Conservation (phyloP, 129 eudicot species). For the Tanacetum coccineum region DNA sequence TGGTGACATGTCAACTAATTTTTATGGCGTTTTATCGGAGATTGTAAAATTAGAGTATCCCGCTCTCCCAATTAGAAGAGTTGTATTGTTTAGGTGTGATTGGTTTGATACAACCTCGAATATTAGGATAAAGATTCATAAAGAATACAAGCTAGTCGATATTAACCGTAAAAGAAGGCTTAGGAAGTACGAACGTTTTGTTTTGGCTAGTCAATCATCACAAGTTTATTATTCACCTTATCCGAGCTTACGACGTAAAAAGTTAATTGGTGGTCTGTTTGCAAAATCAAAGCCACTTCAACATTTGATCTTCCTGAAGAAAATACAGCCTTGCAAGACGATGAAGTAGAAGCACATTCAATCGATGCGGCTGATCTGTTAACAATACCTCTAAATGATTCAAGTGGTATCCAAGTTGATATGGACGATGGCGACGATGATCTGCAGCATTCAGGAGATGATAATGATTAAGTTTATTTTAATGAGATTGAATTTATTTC, state of each 20-base stretch:
- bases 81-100: background rate
- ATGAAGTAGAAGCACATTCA: background rate
- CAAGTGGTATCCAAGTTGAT: background rate
- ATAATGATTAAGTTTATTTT: background rate
- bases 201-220: background rate
- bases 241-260: background rate
- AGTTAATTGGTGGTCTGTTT: background rate
- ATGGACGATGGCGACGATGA: constrained; percentile 10
- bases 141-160: background rate
- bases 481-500: background rate
- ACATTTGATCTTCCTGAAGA: background rate
- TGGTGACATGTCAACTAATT: too few species aligned
- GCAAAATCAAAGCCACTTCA: background rate
- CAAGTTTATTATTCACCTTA: background rate
- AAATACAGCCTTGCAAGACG: background rate
- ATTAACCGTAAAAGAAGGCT: background rate
- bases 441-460: background rate
- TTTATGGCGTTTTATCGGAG: background rate
- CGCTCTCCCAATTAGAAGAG: background rate
- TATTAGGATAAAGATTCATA: background rate
- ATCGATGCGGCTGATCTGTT: background rate
- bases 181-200: background rate
- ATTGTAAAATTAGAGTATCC: background rate
- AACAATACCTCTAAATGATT: background rate
- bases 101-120: background rate